Percentiles rank a stretch among this genome's conserved stretches.
These are phyloP conservation scores for Xylariaceae sp. DNA, from an alignment of 2,329 filamentous ascomycete species.

Conservation along the genomic window DNA sequence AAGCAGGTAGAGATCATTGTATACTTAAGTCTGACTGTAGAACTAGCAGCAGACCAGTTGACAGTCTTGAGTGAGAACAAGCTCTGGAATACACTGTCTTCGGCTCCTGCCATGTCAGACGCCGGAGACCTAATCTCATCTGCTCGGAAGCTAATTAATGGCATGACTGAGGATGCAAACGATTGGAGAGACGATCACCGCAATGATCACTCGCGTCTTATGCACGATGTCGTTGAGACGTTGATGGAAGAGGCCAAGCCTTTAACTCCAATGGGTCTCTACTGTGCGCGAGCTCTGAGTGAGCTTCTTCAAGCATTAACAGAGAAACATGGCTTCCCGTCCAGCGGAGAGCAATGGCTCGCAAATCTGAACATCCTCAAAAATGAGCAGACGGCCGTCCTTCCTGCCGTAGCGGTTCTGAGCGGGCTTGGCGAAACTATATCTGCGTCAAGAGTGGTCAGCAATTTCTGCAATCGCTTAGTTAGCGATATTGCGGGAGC, in stretches of 20 bases:
- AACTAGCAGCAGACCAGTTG: conserved; percentile 58
- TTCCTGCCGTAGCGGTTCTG: conserved; percentile 55
- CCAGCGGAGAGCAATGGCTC: conserved; percentile 52
- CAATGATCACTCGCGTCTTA: conserved; percentile 40
- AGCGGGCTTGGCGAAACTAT: conserved; percentile 55
- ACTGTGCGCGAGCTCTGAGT: conserved; percentile 56
- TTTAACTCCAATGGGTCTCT: conserved; percentile 49
- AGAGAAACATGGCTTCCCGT: conserved; percentile 50
- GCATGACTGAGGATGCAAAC: conserved; percentile 37
- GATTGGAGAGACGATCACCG: conserved; percentile 44
- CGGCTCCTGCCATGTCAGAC: conserved; percentile 40
- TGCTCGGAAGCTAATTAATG: conserved; percentile 43
- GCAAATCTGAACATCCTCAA: conserved; percentile 50
- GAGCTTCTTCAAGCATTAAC: conserved; percentile 52
- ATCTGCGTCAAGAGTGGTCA: conserved; percentile 50
- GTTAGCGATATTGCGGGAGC: conserved; percentile 62
- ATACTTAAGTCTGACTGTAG: conserved; percentile 52
- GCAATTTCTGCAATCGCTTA: conserved; percentile 60
- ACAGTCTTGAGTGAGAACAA: conserved; percentile 47
- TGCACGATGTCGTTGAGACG: conserved; percentile 47
- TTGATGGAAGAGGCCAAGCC: conserved; percentile 48
- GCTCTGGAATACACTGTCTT: conserved; percentile 49
- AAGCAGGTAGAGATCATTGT: conserved; percentile 55
- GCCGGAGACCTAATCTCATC: conserved; percentile 49
- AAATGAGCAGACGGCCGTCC: conserved; percentile 47